Base-by-base conservation (phyloP, 306 rosid genomes). In the Hylodesmum podocarpum region DNA sequence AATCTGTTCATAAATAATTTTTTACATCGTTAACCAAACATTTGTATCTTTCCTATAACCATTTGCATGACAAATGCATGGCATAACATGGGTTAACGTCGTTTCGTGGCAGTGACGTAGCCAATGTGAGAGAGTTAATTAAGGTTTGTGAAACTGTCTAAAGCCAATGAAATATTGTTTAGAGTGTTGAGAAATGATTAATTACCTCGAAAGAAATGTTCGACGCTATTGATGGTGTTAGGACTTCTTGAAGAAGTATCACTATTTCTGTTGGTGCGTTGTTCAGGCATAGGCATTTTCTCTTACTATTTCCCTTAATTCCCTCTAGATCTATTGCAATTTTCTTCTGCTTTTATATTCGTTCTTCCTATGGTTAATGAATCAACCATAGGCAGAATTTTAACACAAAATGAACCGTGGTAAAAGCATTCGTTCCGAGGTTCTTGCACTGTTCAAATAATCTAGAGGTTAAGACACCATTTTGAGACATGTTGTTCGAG, bases 121-220 rank as follows among this genome's bases (percentile, higher is more conserved):
- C 50, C 41, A n/a, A n/a, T n/a, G n/a, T n/a, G n/a, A n/a, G n/a
- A n/a, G n/a, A n/a, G n/a, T n/a, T n/a, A 9, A 27, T 40, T 31
- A 70, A 55, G 28, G 36, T 70, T 39, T 44, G n/a, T n/a, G n/a
- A n/a, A n/a, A n/a, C n/a, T n/a, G 31, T 34, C 24, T 43, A 41
- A 55, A 6, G 49, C 19, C 8, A 25, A 25, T 24, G 76, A 69
- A 43, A 58, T 13, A 1, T 46, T 46, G 8, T 21, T 70, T n/a
- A n/a, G 6, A 25, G 43, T 28, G 18, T 24, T 31, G 13, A 46
- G 0, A 57, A 33, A 15, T 16, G 47, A 25, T 49, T 49, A 2
- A 43, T 62, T 88, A 93, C 98, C 97, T 89, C 88, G 86, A 43
- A 87, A 81, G 67, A 86, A 68, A 54, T 88, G 92, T 70, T 91